A percentile compares a stretch with the other conserved stretches of the same genome.
These are phyloP conservation scores for Suillus discolor DNA, from an alignment of 768 basidiomycete species.

Conservation along the genomic window DNA sequence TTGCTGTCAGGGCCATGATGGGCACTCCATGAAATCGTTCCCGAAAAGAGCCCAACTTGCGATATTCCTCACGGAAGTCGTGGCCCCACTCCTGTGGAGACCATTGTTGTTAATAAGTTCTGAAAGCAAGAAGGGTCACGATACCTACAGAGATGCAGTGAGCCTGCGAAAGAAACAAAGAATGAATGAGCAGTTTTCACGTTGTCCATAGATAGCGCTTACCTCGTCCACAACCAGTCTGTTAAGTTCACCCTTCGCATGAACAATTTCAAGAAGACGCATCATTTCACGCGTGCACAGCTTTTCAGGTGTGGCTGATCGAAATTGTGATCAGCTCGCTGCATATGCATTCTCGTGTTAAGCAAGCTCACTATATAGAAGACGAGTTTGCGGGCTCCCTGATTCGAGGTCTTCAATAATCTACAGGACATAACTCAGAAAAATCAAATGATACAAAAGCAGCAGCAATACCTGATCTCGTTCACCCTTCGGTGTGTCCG, in stretches of 20 bases:
- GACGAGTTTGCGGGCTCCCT: constrained; percentile 55
- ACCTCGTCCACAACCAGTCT: constrained; percentile 85
- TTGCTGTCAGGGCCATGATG: constrained; percentile 88
- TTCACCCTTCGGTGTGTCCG: constrained; percentile 60
- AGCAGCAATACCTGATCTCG: constrained; percentile 48
- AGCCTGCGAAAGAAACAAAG: constrained; percentile 46
- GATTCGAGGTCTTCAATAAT: constrained; percentile 63
- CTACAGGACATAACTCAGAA: constrained; percentile 36
- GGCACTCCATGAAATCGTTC: constrained; percentile 67
- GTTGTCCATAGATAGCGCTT: constrained; percentile 14
- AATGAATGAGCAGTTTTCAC: background rate
- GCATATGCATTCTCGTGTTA: background rate
- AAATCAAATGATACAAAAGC: background rate
- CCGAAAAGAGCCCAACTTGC: constrained; percentile 71
- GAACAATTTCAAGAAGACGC: constrained; percentile 48
- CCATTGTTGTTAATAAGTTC: background rate
- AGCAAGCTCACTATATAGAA: constrained; percentile 68
- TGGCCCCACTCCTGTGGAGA: constrained; percentile 77
- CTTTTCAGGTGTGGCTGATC: constrained; percentile 76
- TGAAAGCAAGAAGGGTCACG: background rate
- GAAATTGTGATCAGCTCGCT: background rate
- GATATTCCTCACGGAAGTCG: constrained; percentile 75
- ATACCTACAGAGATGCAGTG: constrained; percentile 78
- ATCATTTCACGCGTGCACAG: constrained; percentile 58
- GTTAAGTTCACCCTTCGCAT: constrained; percentile 61